phyloP scores from a whole-genome alignment of 2,329 filamentous ascomycete genomes.

The Trichoderma hamatum region DNA sequence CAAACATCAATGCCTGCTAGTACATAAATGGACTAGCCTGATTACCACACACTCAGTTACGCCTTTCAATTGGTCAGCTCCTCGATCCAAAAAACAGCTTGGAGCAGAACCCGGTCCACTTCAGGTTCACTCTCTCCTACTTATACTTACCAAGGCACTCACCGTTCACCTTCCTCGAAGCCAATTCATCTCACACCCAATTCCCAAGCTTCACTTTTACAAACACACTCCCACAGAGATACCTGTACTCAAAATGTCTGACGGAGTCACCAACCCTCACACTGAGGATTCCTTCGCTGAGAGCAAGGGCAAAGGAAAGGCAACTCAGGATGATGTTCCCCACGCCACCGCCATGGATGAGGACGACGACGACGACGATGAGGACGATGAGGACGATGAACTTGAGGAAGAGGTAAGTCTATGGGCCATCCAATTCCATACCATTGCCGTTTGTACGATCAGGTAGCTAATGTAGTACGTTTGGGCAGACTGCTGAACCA shows the following conservation, averaged over 20 bases:
- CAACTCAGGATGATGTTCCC: slow-evolving; percentile 51
- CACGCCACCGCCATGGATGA: slow-evolving; percentile 72
- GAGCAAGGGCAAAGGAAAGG: slow-evolving; percentile 89
- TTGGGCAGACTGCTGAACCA: slow-evolving; percentile 35
- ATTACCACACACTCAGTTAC: slow-evolving; percentile 37
- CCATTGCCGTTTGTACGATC: neutral
- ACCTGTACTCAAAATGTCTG: slow-evolving; percentile 44
- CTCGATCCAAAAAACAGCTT: slow-evolving; percentile 36
- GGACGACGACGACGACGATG: slow-evolving; percentile 74
- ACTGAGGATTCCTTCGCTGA: slow-evolving; percentile 50
- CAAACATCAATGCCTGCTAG: neutral
- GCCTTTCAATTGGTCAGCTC: slow-evolving; percentile 28
- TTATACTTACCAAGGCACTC: slow-evolving; percentile 26
- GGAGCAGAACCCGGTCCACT: slow-evolving; percentile 28
- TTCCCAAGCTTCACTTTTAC: slow-evolving; percentile 27
- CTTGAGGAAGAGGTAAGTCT: slow-evolving; percentile 32
- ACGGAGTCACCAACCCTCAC: slow-evolving; percentile 50
- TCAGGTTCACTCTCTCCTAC: slow-evolving; percentile 34
- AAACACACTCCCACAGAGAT: neutral
- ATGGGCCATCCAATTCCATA: too few species aligned
- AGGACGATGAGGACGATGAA: slow-evolving; percentile 55
- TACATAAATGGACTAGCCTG: slow-evolving; percentile 34
- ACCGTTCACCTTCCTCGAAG: slow-evolving; percentile 12
- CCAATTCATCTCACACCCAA: slow-evolving; percentile 23
- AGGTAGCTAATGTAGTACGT: slow-evolving; percentile 32